phyloP scores from a whole-genome alignment of 371 early-diverging fungal genomes.

The Mucor lusitanicus region DNA sequence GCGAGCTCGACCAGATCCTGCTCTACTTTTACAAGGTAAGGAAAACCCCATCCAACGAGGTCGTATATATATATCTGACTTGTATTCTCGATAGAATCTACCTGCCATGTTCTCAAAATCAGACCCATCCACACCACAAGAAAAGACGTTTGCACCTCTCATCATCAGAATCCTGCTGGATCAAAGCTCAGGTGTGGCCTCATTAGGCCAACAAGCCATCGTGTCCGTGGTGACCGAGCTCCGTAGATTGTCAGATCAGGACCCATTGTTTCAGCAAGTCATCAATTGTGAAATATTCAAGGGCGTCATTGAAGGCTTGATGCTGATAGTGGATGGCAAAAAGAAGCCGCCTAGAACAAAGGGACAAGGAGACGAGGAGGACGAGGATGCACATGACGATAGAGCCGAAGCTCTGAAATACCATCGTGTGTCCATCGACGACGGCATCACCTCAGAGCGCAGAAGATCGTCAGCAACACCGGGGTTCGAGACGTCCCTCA shows the following conservation, averaged over 20 bases:
- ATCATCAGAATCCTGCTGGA: constrained; percentile 48
- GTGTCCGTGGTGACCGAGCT: constrained; percentile 52
- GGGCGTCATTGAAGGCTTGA: constrained; percentile 52
- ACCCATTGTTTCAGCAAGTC: constrained; percentile 30
- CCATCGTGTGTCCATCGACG: constrained; percentile 21
- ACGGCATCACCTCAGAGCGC: constrained; percentile 3
- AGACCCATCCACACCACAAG: constrained; percentile 15
- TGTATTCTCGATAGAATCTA: constrained; percentile 2
- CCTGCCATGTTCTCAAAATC: constrained; percentile 17
- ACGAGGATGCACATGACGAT: not conserved
- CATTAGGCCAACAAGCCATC: constrained; percentile 45
- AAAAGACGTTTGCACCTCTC: constrained; percentile 39
- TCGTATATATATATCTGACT: not conserved
- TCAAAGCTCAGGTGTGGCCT: constrained; percentile 46
- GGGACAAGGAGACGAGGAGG: constrained; percentile 8
- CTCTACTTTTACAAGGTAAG: constrained; percentile 54
- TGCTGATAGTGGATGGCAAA: constrained; percentile 41
- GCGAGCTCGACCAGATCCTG: constrained; percentile 52
- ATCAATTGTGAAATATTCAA: constrained; percentile 57
- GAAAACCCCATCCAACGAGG: not conserved
- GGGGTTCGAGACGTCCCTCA: constrained; percentile 26
- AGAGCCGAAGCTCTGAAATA: constrained; percentile 9
- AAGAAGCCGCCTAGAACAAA: constrained; percentile 10
- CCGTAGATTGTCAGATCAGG: constrained; percentile 22
- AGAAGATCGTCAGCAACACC: constrained; percentile 26